Percentiles rank a stretch among this genome's conserved stretches.
Evolutionary conservation across 2,329 filamentous ascomycete genomes (phyloP).

Genomic region (Sporothrix globosa): DNA sequence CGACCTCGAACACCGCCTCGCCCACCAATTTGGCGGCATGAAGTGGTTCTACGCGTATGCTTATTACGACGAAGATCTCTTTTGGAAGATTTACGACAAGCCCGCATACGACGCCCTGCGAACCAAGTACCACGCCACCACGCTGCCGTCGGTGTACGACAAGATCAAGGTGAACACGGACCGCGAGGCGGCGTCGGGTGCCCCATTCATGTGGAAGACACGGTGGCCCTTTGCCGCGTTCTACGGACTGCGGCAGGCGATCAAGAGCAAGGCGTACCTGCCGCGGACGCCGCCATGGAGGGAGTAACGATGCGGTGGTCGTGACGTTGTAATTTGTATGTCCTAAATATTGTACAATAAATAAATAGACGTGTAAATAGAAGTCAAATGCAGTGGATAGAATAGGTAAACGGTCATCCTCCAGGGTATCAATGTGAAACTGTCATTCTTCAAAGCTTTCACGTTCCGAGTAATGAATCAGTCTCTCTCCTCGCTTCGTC

Average conservation of each 20-base stretch:
- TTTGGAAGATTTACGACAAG: constrained; percentile 66
- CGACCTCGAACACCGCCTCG: constrained; percentile 69
- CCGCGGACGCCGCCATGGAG: constrained; percentile 44
- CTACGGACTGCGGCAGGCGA: constrained; percentile 62
- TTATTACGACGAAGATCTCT: constrained; percentile 75
- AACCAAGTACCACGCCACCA: constrained; percentile 62
- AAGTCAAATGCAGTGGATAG: too few relatives aligned
- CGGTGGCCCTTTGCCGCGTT: constrained; percentile 62
- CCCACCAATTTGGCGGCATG: constrained; percentile 67
- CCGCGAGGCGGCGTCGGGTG: background rate
- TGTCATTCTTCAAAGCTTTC: too few relatives aligned
- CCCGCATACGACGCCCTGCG: constrained; percentile 62
- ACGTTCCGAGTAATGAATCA: background rate
- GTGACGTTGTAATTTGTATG: too few relatives aligned
- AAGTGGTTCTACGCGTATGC: constrained; percentile 90
- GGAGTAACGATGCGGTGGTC: background rate
- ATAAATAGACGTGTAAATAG: background rate
- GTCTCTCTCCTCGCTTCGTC: background rate
- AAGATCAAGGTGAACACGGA: constrained; percentile 57
- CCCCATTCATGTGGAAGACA: constrained; percentile 41
- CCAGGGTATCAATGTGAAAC: too few relatives aligned
- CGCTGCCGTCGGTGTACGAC: constrained; percentile 69
- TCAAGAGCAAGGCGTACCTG: constrained; percentile 60
- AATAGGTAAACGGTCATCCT: too few relatives aligned
- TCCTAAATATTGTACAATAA: background rate